Base-by-base conservation (phyloP, 208 protist genomes). In the Lotmaria passim region DNA sequence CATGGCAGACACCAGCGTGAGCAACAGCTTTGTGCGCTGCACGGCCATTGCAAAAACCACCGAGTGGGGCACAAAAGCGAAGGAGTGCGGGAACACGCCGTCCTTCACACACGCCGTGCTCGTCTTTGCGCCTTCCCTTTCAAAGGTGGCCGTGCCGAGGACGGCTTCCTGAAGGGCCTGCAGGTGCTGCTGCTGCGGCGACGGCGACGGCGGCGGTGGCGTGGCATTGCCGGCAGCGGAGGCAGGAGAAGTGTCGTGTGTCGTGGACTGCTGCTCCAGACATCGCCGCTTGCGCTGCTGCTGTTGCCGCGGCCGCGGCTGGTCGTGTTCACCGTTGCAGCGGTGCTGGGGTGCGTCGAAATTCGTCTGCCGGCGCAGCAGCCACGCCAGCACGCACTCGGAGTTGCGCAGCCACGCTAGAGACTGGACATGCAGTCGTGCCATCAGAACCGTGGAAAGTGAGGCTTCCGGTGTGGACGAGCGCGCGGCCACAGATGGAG, bases 381-480 rank as follows among this genome's bases (percentile, higher is more conserved):
- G 44, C 75, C 67, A 81, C 28, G 59, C 33, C 69, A 81, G 30
- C 36, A 81, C 57, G 34, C 75, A 73, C 57, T 81, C 75, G 14
- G 69, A 57, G 47, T 75, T 81, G 34, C 39, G 64, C 46, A 73
- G 73, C 73, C 73, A 78, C 14, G 17, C 57, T 7, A 53, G 24
- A 1, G 65, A 30, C n/a, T 62, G 51, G 44, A 15, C 15, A 23
- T 73, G 65, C 26, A 77, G 50, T 4, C 43, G 67, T 3, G 44
- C 3, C 51, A 41, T 30, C 7, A 24, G 36, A 2, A 33, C 15
- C 8, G 38, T 36, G 23, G 24, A n/a, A 50, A 55, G 43, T 12
- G 21, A 7, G 7, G 0, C n/a, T 15, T 48, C 39, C 4, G 31
- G 3, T 4, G 33, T 28, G 6, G 53, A 19, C 17, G 46, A 12